Evolutionary conservation across 192 early-diverging fungal genomes (phyloP).

Genomic region (Coemansia sp.): DNA sequence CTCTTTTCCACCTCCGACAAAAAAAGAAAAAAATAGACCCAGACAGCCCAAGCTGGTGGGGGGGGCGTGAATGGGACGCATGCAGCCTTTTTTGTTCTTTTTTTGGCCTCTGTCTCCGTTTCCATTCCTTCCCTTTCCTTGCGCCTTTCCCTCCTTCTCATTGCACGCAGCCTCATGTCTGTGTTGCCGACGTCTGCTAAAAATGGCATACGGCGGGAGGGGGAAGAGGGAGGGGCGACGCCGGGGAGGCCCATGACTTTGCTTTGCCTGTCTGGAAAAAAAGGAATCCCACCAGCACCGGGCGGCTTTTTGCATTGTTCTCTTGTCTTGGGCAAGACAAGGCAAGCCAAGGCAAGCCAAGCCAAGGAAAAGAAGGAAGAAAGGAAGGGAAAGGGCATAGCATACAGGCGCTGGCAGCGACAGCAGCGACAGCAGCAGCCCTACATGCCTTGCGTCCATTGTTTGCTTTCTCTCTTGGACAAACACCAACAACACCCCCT

Average conservation of each 20-base stretch:
- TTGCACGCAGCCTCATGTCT: neutral
- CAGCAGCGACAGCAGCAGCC: neutral
- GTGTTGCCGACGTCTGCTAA: too few species aligned
- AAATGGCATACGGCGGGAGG: neutral
- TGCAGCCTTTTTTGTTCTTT: conserved; percentile 1
- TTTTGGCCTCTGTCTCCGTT: too few species aligned
- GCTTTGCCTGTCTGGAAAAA: conserved; percentile 2
- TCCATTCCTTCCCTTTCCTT: neutral
- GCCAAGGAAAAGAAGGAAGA: neutral
- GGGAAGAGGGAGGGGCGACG: conserved; percentile 6
- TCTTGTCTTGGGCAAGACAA: too few species aligned
- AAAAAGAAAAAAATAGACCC: conserved; percentile 1
- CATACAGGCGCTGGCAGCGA: neutral
- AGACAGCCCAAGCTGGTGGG: neutral
- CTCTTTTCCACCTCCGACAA: conserved; percentile 1
- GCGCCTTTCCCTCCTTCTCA: neutral
- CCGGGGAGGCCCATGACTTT: conserved; percentile 12
- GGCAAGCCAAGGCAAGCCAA: conserved; percentile 7
- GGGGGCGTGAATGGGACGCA: neutral
- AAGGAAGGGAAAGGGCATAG: conserved; percentile 16
- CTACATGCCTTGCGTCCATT: conserved; percentile 32
- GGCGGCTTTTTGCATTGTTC: conserved; percentile 1
- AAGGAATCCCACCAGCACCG: conserved; percentile 3
- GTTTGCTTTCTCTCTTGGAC: conserved; percentile 19
- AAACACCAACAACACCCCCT: conserved; percentile 26